Evolutionary conservation across 1,139 yeast species (phyloP).

Genomic region (Candida sanyaensis): DNA sequence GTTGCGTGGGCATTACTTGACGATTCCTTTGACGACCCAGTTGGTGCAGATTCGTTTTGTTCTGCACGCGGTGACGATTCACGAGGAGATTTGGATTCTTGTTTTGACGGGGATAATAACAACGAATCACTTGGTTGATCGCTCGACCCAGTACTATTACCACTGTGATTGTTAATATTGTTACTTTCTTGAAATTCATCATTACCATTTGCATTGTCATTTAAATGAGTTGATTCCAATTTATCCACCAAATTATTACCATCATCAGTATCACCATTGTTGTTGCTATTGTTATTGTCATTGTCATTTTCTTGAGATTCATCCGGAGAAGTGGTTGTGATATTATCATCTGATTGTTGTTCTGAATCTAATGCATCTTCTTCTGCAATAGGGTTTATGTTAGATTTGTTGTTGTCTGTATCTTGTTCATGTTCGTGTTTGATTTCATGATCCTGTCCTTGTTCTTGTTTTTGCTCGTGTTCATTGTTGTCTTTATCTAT

Average conservation of each 20-base stretch:
- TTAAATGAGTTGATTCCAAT: slow-evolving; percentile 3
- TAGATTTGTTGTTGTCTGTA: slow-evolving; percentile 8
- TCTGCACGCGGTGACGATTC: neutral
- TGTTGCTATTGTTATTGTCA: neutral
- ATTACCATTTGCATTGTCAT: slow-evolving; percentile 3
- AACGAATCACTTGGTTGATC: slow-evolving; percentile 19
- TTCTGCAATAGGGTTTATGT: slow-evolving; percentile 7
- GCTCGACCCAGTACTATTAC: neutral
- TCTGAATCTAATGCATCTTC: slow-evolving; percentile 5
- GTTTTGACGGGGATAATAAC: slow-evolving; percentile 7
- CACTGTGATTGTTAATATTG: neutral
- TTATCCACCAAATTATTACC: slow-evolving; percentile 3
- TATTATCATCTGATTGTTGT: slow-evolving; percentile 4
- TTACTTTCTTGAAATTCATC: slow-evolving; percentile 5
- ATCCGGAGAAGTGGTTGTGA: neutral
- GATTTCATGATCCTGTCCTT: too few species aligned
- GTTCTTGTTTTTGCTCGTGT: slow-evolving; percentile 21
- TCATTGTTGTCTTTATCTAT: slow-evolving; percentile 15
- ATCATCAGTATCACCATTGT: neutral
- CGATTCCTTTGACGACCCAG: neutral
- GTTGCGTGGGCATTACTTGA: neutral
- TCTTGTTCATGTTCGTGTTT: slow-evolving; percentile 25
- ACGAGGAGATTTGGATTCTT: neutral
- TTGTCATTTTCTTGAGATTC: slow-evolving; percentile 3
- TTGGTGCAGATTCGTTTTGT: too few species aligned